A percentile compares a stretch with the other conserved stretches of the same genome.
Conservation (phyloP, 768 basidiomycete species). For the Kwoniella sp. region DNA sequence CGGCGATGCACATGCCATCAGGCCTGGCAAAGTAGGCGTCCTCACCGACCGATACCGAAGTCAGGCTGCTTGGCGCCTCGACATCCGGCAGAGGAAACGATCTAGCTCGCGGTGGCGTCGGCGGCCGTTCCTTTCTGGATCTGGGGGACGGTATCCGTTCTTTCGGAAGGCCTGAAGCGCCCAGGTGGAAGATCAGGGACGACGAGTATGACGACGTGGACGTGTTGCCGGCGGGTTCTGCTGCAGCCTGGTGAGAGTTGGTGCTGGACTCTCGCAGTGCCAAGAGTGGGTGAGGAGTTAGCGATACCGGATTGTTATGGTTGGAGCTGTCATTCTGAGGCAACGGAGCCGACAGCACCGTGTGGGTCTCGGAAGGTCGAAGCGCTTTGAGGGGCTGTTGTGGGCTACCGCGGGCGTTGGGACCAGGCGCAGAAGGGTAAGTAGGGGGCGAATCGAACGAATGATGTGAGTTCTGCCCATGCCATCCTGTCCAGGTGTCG, state of each 20-base stretch:
- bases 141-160: constrained; percentile 42
- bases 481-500: background rate
- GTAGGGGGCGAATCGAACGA: constrained; percentile 5
- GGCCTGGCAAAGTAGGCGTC: constrained; percentile 66
- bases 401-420: constrained; percentile 1
- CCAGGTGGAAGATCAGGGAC: constrained; percentile 58
- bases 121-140: constrained; percentile 28
- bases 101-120: constrained; percentile 26
- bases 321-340: constrained; percentile 6
- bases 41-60: constrained; percentile 64
- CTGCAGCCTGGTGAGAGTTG: background rate
- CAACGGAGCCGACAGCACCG: constrained; percentile 18
- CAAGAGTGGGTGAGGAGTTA: constrained; percentile 6
- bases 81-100: constrained; percentile 43
- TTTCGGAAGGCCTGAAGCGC: constrained; percentile 83
- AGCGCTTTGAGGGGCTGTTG: constrained; percentile 1
- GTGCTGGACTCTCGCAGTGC: constrained; percentile 9
- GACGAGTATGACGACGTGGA: constrained; percentile 14
- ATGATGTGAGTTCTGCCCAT: background rate
- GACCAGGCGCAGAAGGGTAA: constrained; percentile 13
- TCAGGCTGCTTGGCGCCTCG: constrained; percentile 32
- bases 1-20: constrained; percentile 88
- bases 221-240: background rate
- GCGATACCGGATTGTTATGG: constrained; percentile 7
- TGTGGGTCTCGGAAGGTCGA: constrained; percentile 21